phyloP scores from a whole-genome alignment of 2,329 filamentous ascomycete species.

The Sporothrix curviconia region DNA sequence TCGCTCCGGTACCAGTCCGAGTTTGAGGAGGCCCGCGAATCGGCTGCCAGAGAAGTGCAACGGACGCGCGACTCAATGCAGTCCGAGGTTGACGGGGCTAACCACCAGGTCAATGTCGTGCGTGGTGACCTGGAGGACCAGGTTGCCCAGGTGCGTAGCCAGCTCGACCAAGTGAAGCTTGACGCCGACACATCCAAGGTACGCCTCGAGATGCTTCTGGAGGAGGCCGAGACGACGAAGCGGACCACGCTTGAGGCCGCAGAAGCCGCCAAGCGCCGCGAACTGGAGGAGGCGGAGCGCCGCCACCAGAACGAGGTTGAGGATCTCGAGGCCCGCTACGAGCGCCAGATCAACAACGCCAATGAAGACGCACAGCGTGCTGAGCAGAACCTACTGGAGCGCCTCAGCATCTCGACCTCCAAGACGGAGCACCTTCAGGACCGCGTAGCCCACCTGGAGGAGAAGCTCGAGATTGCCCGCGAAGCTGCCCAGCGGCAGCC shows the following conservation, averaged over 20 bases:
- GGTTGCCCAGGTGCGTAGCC: conserved; percentile 61
- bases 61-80: conserved; percentile 73
- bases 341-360: conserved; percentile 64
- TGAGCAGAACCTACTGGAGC: conserved; percentile 74
- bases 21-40: conserved; percentile 75
- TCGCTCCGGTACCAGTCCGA: conserved; percentile 69
- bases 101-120: conserved; percentile 77
- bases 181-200: conserved; percentile 76
- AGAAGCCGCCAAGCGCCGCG: conserved; percentile 33
- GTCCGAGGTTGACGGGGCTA: conserved; percentile 73
- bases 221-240: conserved; percentile 68
- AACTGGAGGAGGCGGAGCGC: conserved; percentile 43
- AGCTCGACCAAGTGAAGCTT: conserved; percentile 70
- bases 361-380: conserved; percentile 75
- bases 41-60: conserved; percentile 71
- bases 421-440: conserved; percentile 84
- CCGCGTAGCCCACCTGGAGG: conserved; percentile 75
- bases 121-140: conserved; percentile 78
- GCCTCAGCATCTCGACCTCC: conserved; percentile 72
- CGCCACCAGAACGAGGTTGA: conserved; percentile 65
- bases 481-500: conserved; percentile 76
- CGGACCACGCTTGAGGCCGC: conserved; percentile 10
- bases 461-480: conserved; percentile 84
- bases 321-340: conserved; percentile 68
- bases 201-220: conserved; percentile 74